Percentiles rank a stretch among this genome's conserved stretches.
These are phyloP conservation scores for Erythrobasidium yunnanense DNA, from an alignment of 768 basidiomycete genomes.

Conservation along the genomic window DNA sequence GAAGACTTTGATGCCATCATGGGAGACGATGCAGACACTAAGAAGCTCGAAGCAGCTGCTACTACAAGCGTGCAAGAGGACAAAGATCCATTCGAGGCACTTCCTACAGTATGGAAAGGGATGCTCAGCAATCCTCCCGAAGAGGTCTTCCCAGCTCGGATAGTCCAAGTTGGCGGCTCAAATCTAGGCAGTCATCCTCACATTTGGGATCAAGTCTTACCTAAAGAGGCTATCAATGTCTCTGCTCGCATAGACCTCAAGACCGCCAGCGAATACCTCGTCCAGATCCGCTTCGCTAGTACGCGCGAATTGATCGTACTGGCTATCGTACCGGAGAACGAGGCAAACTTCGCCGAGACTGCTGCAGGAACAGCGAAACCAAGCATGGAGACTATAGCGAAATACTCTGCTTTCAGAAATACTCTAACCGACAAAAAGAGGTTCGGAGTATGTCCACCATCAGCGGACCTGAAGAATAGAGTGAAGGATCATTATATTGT, in stretches of 20 bases:
- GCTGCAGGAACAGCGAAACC: constrained; percentile 28
- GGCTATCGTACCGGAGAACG: constrained; percentile 58
- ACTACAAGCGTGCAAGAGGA: neutral
- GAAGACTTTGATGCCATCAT: constrained; percentile 80
- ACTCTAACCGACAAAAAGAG: constrained; percentile 31
- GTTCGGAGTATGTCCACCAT: constrained; percentile 32
- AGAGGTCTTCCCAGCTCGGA: constrained; percentile 53
- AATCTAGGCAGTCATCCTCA: constrained; percentile 50
- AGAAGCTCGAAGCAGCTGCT: neutral
- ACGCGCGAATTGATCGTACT: constrained; percentile 69
- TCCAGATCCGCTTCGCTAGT: constrained; percentile 64
- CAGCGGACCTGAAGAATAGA: constrained; percentile 46
- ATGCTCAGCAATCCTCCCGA: constrained; percentile 43
- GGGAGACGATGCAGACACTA: constrained; percentile 37
- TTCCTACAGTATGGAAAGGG: constrained; percentile 32
- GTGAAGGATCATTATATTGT: constrained; percentile 81
- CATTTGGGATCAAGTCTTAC: constrained; percentile 69
- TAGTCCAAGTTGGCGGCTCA: constrained; percentile 70
- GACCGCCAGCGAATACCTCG: constrained; percentile 65
- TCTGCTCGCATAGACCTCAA: constrained; percentile 71
- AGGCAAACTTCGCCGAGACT: constrained; percentile 37
- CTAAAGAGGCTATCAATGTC: constrained; percentile 54
- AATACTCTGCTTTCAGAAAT: constrained; percentile 30
- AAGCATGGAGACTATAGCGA: constrained; percentile 23
- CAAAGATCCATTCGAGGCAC: constrained; percentile 14